Evolutionary conservation across 2,329 filamentous ascomycete species (phyloP), one percentile per base, ranked within the genome.

Genomic region (Fusarium austroafricanum): DNA sequence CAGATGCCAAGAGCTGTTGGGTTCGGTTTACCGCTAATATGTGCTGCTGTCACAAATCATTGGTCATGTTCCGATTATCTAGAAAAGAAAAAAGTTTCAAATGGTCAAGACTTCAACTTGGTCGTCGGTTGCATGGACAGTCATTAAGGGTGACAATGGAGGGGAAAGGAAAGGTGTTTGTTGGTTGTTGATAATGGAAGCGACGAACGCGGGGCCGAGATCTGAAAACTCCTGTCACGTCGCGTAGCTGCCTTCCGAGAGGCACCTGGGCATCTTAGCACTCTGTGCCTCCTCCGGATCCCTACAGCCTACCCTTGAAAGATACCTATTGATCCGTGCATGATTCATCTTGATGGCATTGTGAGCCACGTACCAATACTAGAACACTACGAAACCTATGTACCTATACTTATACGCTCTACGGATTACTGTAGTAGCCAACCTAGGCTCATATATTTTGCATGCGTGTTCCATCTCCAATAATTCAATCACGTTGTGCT

Each of bases 311-410:
- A 35, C 18, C 39, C 55, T 56, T 50, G 21, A 29, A 44, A 55
- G 37, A 7, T 9, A n/a, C n/a, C n/a, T n/a, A 55, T 21, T 42
- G 37, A 65, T 54, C 61, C 42, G 35, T 65, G 31, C 42, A 39
- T 59, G 31, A 29, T 37, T 35, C 37, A 31, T 51, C 26, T 20
- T 29, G 12, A n/a, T n/a, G 49, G 42, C 29, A 21, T 26, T 44
- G 8, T 42, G 35, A 51, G 31, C 17, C 31, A 3, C n/a, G 31
- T 33, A 33, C n/a, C n/a, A n/a, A n/a, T n/a, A n/a, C n/a, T n/a
- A n/a, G n/a, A n/a, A n/a, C 21, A 23, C 21, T 23, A 23, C 21
- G 21, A 23, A 6, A 23, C 21, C 31, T 33, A n/a, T n/a, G n/a
- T n/a, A 15, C 31, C 31, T 33, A 33, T 33, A 15, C 31, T 33